These are phyloP conservation scores for Zoysia japonica DNA, from an alignment of 176 grass and related monocot species.

Conservation along the genomic window DNA sequence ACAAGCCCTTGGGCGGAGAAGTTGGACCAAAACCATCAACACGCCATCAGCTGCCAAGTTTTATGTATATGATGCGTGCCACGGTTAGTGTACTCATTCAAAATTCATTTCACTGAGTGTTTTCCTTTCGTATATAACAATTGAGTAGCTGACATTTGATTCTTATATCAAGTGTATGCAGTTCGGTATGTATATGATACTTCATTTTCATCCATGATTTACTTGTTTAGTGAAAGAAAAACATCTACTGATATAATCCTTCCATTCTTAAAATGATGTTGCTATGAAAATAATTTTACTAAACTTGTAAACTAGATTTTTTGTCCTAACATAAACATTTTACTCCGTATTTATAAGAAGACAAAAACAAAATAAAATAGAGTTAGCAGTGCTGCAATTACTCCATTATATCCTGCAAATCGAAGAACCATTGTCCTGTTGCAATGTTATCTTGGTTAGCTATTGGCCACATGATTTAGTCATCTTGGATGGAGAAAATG, in stretches of 20 bases:
- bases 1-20: constrained; percentile 43
- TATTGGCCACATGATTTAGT: neutral
- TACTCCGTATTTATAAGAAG: neutral
- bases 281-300: neutral
- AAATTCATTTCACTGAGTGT: neutral
- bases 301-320: too few species aligned
- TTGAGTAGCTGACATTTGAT: too few species aligned
- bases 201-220: too few species aligned
- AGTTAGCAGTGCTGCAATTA: neutral
- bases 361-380: neutral
- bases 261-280: neutral
- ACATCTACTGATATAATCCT: too few species aligned
- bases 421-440: neutral
- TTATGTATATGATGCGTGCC: constrained; percentile 47
- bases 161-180: too few species aligned
- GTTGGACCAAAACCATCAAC: constrained; percentile 43
- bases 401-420: neutral
- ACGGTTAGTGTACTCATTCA: constrained; percentile 32
- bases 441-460: neutral
- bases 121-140: too few species aligned
- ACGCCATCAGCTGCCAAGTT: constrained; percentile 47
- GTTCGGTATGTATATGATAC: too few species aligned
- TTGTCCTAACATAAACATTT: too few species aligned
- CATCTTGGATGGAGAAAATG: neutral
- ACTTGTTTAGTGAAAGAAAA: too few species aligned